Conservation (phyloP, 1,284 basidiomycete genomes). For the Sanghuangporus weigelae region DNA sequence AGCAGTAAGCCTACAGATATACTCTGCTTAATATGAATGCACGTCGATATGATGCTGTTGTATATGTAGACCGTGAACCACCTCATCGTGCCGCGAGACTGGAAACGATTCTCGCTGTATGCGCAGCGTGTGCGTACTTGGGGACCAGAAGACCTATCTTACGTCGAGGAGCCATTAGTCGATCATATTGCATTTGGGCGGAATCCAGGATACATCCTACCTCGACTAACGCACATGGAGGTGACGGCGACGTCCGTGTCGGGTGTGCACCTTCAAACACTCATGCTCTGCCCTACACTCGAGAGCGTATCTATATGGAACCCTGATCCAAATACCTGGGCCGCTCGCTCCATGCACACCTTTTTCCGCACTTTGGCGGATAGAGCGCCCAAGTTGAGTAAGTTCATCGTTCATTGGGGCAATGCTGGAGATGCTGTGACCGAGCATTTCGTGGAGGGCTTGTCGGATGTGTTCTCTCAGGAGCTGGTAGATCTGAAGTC, state of each 20-base stretch:
- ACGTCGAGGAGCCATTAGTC: constrained; percentile 17
- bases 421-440: background rate
- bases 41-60: background rate
- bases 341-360: constrained; percentile 12
- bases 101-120: constrained; percentile 16
- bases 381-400: constrained; percentile 6
- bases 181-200: constrained; percentile 18
- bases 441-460: constrained; percentile 8
- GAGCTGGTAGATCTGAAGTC: background rate
- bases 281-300: constrained; percentile 14
- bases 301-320: constrained; percentile 16
- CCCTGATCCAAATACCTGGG: background rate
- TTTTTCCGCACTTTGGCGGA: constrained; percentile 17
- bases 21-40: background rate
- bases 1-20: constrained; percentile 7
- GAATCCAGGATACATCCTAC: constrained; percentile 13
- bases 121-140: constrained; percentile 14
- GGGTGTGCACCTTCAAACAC: constrained; percentile 15
- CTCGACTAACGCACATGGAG: constrained; percentile 15
- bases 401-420: constrained; percentile 17
- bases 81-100: constrained; percentile 17
- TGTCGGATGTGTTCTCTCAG: constrained; percentile 13
- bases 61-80: constrained; percentile 11
- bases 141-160: constrained; percentile 14
- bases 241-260: constrained; percentile 14